Percentiles rank a stretch among this genome's conserved stretches.
Evolutionary conservation across 2,329 filamentous ascomycete genomes (phyloP).

Genomic region (Amauroascus niger): DNA sequence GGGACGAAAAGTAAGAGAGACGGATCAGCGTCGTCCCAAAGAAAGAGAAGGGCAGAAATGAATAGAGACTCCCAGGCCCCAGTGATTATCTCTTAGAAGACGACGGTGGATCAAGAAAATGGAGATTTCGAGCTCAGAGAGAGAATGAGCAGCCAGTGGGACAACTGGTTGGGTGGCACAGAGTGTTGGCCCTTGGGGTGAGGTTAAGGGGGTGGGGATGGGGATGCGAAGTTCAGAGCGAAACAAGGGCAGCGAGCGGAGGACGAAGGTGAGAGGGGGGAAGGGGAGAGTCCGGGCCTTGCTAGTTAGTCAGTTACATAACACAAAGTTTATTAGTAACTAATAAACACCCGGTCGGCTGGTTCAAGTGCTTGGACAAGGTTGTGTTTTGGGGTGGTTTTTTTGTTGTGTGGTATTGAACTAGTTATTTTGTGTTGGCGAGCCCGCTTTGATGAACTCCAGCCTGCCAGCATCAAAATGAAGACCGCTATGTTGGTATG

Average conservation of each 20-base stretch:
- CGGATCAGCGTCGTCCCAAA: not conserved
- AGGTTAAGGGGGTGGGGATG: not conserved
- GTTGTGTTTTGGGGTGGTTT: not conserved
- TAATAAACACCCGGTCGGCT: not conserved
- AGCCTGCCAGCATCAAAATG: no score
- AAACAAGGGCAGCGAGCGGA: not conserved
- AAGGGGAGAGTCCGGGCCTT: no score
- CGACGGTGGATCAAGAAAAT: not conserved
- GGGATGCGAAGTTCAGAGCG: not conserved
- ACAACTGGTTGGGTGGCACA: not conserved
- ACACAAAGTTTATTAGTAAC: slow-evolving; percentile 1
- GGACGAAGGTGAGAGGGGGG: not conserved
- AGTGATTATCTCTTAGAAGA: no score
- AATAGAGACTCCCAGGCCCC: not conserved
- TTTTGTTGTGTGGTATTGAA: no score
- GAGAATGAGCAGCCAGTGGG: not conserved
- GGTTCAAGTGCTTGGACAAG: not conserved
- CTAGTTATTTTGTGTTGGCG: no score
- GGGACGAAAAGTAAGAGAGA: not conserved
- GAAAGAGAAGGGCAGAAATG: not conserved
- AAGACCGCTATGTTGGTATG: no score
- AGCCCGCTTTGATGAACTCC: no score
- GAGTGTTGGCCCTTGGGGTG: not conserved
- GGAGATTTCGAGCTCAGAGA: not conserved
- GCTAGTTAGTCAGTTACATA: slow-evolving; percentile 1